Percentiles rank a stretch among this genome's conserved stretches.
Evolutionary conservation across 768 basidiomycete genomes (phyloP).

Genomic region (Amanita pseudoporphyria): DNA sequence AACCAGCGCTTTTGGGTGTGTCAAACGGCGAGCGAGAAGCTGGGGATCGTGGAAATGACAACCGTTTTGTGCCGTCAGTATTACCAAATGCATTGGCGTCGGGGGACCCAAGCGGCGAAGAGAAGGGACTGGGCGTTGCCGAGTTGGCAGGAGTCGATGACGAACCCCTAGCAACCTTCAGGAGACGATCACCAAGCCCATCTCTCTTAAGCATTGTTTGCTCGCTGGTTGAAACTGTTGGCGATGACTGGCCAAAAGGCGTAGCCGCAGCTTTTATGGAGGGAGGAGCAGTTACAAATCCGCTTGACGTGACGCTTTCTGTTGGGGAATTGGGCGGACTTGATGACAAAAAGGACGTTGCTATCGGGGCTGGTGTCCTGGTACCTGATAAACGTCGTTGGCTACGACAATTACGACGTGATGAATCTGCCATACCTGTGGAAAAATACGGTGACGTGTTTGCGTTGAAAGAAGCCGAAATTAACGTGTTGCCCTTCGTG

Average conservation of each 20-base stretch:
- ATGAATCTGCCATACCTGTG: neutral
- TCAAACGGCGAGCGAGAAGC: neutral
- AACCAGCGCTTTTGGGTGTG: neutral
- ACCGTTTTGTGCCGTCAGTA: neutral
- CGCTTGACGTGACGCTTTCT: conserved; percentile 3
- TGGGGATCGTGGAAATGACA: neutral
- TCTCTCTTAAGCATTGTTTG: conserved; percentile 19
- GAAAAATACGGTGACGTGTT: neutral
- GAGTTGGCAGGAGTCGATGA: neutral
- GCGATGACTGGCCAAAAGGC: neutral
- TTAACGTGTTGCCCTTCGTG: conserved; percentile 11
- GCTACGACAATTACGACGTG: neutral
- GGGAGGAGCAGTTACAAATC: conserved; percentile 4
- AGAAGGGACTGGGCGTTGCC: neutral
- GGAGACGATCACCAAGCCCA: conserved; percentile 32
- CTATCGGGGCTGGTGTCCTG: neutral
- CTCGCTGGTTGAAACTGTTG: conserved; percentile 13
- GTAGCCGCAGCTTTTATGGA: conserved; percentile 6
- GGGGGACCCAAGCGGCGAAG: neutral
- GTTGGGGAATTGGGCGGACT: conserved; percentile 1
- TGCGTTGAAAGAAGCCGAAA: conserved; percentile 5
- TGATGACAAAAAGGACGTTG: neutral
- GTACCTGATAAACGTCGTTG: neutral
- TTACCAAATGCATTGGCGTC: neutral
- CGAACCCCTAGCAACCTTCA: conserved; percentile 26